Conservation (phyloP, 495 filamentous ascomycete species). For the Evernia prunastri region DNA sequence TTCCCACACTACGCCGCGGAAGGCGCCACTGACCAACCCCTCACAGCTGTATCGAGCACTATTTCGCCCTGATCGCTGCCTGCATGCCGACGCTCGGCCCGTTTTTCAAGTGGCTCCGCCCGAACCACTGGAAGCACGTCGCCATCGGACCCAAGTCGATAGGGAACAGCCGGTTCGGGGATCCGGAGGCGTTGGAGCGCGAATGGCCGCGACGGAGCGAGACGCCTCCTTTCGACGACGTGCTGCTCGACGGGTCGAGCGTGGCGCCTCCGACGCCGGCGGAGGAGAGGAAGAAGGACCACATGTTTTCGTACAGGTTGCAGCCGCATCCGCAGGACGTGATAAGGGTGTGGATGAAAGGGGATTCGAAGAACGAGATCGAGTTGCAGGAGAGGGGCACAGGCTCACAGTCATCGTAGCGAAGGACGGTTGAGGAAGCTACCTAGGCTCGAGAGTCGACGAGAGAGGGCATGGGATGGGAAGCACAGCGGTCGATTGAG, state of each 20-base stretch:
- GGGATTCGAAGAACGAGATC: background rate
- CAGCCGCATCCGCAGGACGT: background rate
- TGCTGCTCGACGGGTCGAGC: background rate
- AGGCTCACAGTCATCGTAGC: background rate
- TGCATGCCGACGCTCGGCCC: conserved; percentile 23
- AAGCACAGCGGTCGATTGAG: background rate
- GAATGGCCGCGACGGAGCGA: conserved; percentile 5
- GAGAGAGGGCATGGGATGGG: background rate
- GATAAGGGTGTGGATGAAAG: background rate
- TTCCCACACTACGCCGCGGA: background rate
- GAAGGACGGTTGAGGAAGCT: background rate
- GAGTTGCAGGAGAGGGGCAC: background rate
- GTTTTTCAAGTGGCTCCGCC: conserved; percentile 18
- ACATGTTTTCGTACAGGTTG: background rate
- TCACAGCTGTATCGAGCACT: conserved; percentile 21
- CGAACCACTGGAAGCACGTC: conserved; percentile 16
- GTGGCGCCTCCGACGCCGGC: background rate
- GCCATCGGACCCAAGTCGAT: background rate
- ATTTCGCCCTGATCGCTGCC: conserved; percentile 18
- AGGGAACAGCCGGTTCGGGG: background rate
- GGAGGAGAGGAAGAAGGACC: background rate
- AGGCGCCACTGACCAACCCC: background rate
- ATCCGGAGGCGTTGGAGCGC: conserved; percentile 9
- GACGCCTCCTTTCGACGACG: background rate
- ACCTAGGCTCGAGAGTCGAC: no score